These are phyloP conservation scores for Pigoraptor vietnamica DNA, from an alignment of 78 protist genomes.

Conservation along the genomic window DNA sequence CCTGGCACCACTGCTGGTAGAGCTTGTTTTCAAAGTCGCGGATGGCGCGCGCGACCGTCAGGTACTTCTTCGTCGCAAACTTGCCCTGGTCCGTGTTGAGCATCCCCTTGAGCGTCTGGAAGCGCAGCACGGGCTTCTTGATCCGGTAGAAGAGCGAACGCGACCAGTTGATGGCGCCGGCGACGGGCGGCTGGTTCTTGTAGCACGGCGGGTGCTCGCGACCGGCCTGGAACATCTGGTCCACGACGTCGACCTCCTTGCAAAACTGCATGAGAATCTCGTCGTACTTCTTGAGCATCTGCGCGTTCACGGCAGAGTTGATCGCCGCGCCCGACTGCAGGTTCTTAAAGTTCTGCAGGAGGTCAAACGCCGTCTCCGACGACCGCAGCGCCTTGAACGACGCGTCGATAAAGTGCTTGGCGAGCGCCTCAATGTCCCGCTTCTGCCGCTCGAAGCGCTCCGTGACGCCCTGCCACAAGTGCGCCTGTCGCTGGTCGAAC, in stretches of 20 bases:
- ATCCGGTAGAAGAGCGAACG: conserved; percentile 54
- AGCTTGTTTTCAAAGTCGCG: conserved; percentile 40
- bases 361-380: conserved; percentile 71
- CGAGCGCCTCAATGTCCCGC: conserved; percentile 17
- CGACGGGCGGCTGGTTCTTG: conserved; percentile 73
- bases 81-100: conserved; percentile 23
- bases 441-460: conserved; percentile 31
- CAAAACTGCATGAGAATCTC: conserved; percentile 60
- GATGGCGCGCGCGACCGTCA: conserved; percentile 47
- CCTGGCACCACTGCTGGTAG: conserved; percentile 45
- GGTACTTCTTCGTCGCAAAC: conserved; percentile 14
- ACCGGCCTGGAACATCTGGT: conserved; percentile 29
- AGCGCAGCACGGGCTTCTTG: conserved; percentile 52
- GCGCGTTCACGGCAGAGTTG: conserved; percentile 15
- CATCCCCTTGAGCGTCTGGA: conserved; percentile 36
- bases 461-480: conserved; percentile 43
- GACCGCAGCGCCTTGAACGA: conserved; percentile 69
- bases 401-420: conserved; percentile 56
- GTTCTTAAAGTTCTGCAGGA: conserved; percentile 65
- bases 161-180: conserved; percentile 82
- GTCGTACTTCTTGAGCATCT: conserved; percentile 59
- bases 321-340: conserved; percentile 26
- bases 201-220: conserved; percentile 67
- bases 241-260: conserved; percentile 25
- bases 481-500: conserved; percentile 33